A percentile compares a stretch with the other conserved stretches of the same genome.
Evolutionary conservation across 345 rosid species (phyloP).

Genomic region (Melaleuca quinquenervia): DNA sequence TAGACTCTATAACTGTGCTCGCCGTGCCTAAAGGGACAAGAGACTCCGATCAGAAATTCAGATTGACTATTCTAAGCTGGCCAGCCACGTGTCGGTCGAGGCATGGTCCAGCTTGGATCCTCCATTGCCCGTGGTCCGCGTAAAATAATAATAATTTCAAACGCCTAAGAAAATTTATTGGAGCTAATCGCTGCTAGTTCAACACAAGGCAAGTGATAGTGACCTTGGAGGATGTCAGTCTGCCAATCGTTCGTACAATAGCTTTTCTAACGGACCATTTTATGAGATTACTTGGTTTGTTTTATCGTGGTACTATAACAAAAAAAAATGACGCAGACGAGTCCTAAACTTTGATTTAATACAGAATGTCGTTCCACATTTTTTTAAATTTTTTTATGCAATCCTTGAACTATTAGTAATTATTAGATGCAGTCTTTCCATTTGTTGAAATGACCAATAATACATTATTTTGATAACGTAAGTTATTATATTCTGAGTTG

Average conservation of each 20-base stretch:
- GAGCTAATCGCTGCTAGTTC: background rate
- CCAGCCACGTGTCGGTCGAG: background rate
- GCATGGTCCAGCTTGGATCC: background rate
- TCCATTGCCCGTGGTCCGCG: background rate
- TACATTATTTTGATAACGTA: background rate
- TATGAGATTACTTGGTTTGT: no score
- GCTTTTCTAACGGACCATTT: no score
- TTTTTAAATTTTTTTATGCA: background rate
- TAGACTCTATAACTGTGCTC: background rate
- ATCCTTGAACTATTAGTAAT: background rate
- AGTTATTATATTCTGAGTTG: background rate
- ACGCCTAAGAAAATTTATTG: background rate
- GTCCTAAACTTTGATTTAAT: no score
- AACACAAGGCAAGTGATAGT: background rate
- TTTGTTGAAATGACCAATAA: background rate
- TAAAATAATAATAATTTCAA: background rate
- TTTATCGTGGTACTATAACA: no score
- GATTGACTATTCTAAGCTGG: background rate
- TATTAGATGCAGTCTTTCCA: background rate
- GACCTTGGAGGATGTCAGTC: no score
- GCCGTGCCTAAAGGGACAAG: background rate
- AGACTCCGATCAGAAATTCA: background rate
- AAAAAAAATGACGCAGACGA: no score
- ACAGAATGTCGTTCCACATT: rapidly evolving
- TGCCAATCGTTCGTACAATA: no score